phyloP scores from a whole-genome alignment of 2,329 filamentous ascomycete genomes.

The Sarocladium brachiariae region DNA sequence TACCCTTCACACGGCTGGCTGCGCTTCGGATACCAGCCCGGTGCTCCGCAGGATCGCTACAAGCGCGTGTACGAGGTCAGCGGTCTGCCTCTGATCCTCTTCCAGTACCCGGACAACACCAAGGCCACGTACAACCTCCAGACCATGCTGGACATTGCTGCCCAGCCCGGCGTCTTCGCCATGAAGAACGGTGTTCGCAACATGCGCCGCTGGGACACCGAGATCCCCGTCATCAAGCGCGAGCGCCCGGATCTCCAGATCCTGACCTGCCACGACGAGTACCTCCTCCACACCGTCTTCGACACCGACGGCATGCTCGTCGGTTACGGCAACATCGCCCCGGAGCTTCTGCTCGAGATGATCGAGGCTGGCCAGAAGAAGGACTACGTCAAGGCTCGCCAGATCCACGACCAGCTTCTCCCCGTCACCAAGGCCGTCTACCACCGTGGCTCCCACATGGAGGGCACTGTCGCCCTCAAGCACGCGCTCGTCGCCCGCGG shows the following conservation, averaged over 20 bases:
- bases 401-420: conserved; percentile 42
- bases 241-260: conserved; percentile 43
- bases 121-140: conserved; percentile 45
- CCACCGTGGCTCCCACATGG: conserved; percentile 48
- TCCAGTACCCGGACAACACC: conserved; percentile 47
- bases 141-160: conserved; percentile 45
- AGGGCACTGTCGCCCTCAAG: conserved; percentile 45
- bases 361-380: conserved; percentile 42
- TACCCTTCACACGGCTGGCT: conserved; percentile 49
- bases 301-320: conserved; percentile 47
- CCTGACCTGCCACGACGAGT: conserved; percentile 46
- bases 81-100: conserved; percentile 42
- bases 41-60: conserved; percentile 46
- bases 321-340: conserved; percentile 47
- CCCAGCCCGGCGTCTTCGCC: conserved; percentile 44
- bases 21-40: conserved; percentile 46
- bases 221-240: conserved; percentile 44
- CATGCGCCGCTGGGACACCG: conserved; percentile 50
- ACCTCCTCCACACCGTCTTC: conserved; percentile 43
- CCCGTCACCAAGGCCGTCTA: conserved; percentile 48
- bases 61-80: conserved; percentile 41
- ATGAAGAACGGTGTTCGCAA: conserved; percentile 53
- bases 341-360: conserved; percentile 41
- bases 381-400: conserved; percentile 40
- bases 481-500: conserved; percentile 44